Evolutionary conservation across 805 yeast genomes (phyloP).

Genomic region (Hanseniaspora thailandica): DNA sequence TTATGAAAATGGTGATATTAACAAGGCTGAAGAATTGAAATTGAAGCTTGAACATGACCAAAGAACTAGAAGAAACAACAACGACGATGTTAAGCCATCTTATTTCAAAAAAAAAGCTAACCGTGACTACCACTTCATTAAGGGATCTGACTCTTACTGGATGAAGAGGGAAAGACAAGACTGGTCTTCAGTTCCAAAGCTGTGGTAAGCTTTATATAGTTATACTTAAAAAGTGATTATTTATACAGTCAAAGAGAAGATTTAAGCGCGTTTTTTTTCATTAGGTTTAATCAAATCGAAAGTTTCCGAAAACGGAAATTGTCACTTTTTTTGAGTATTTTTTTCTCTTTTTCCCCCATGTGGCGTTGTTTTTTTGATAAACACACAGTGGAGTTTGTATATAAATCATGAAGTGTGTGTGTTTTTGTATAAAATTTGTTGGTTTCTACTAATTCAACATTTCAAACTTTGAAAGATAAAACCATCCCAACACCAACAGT

Average conservation of each 20-base stretch:
- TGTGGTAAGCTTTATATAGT: constrained; percentile 38
- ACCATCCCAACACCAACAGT: not conserved
- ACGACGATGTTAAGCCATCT: constrained; percentile 43
- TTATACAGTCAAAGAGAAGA: not conserved
- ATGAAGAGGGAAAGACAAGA: constrained; percentile 51
- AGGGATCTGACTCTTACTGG: constrained; percentile 67
- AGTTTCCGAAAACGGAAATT: not conserved
- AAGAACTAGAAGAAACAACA: constrained; percentile 56
- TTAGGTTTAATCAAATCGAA: not conserved
- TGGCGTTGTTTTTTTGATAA: not conserved
- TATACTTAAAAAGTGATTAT: not conserved
- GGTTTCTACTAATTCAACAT: not conserved
- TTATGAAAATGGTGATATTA: constrained; percentile 60
- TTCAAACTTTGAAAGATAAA: not conserved
- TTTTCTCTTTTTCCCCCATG: too few relatives aligned
- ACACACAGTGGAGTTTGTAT: too few relatives aligned
- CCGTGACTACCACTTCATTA: constrained; percentile 39
- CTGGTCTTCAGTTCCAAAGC: constrained; percentile 44
- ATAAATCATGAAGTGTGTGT: too few relatives aligned
- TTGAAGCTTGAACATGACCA: constrained; percentile 64
- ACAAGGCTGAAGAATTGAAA: constrained; percentile 61
- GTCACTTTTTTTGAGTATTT: not conserved
- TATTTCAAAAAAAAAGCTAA: constrained; percentile 44
- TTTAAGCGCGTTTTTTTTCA: not conserved
- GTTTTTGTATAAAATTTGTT: not conserved